Evolutionary conservation across 2,329 filamentous ascomycete species (phyloP), one percentile per base, ranked within the genome.

Genomic region (Exophiala lecanii-corni): DNA sequence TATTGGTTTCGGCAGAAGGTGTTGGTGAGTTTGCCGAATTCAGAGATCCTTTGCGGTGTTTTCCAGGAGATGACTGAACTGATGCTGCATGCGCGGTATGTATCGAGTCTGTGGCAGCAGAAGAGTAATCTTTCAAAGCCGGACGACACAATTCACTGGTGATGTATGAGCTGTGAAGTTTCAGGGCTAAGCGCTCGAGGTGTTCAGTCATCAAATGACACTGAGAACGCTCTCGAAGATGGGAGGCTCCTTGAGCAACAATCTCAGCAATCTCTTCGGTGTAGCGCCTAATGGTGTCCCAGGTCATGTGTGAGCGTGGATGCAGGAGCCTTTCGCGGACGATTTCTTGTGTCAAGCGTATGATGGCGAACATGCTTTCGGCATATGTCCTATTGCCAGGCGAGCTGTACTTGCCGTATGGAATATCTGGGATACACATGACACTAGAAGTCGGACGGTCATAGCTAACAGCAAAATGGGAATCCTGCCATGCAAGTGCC

Each of bases 401-500:
- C 23, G 64, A 64, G 9, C 71, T 71, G 31, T 67, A 65, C 12
- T 68, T 63, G 51, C 66, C 62, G 57, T 76, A 69, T 18, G 72
- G 65, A 6, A 75, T 74, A 34, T 71, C 68, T 1, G 70, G 68
- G 46, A 72, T 71, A 39, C 69, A 65, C n/a, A 76, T 72, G 4
- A 75, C 74, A 18, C 67, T 72, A 10, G 73, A 75, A 2, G 75
- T 76, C 2, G 71, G 71, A 26, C 78, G 65, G 54, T 82, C 78
- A 54, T 81, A 82, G 2, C 77, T 81, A 21, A 82, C 72, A 6
- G 77, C 81, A 17, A 82, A 71, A 35, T 81, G 67, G 43, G 75
- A 79, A 53, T 82, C 78, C 56, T 81, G 78, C 78, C 78, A 82
- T 21, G 80, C 69, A 51, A 81, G 70, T 2, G 76, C 76, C 78